Evolutionary conservation across 768 basidiomycete species (phyloP).

Genomic region (Tremella yokohamensis): DNA sequence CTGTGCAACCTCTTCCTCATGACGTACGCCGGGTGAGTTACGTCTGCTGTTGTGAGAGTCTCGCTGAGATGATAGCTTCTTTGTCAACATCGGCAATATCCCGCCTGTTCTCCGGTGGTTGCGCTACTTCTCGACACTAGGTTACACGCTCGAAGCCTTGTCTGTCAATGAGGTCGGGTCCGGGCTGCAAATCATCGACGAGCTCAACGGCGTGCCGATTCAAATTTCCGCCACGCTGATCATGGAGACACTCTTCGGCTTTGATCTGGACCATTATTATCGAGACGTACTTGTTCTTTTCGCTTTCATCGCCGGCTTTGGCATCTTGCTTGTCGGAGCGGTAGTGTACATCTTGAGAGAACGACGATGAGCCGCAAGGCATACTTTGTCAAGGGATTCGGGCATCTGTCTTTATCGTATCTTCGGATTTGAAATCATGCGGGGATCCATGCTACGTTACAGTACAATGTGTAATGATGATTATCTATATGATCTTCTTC

Average conservation of each 20-base stretch:
- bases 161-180: conserved; percentile 88
- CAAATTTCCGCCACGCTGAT: conserved; percentile 75
- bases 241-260: conserved; percentile 88
- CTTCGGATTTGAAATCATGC: neutral
- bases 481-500: neutral
- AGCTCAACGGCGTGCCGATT: conserved; percentile 74
- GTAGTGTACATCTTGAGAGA: conserved; percentile 78
- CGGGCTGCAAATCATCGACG: conserved; percentile 72
- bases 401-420: too few species aligned
- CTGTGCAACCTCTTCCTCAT: conserved; percentile 55
- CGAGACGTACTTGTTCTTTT: conserved; percentile 82
- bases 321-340: conserved; percentile 63
- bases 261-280: conserved; percentile 75
- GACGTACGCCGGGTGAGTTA: conserved; percentile 50
- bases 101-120: conserved; percentile 91
- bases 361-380: conserved; percentile 56
- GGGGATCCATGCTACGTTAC: conserved; percentile 1
- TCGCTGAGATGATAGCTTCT: conserved; percentile 57
- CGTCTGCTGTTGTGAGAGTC: neutral
- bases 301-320: conserved; percentile 79
- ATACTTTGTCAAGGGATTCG: too few species aligned
- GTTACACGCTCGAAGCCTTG: conserved; percentile 60
- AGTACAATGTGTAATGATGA: neutral
- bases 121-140: conserved; percentile 68
- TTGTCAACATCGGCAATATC: conserved; percentile 78